phyloP scores from a whole-genome alignment of 177 flowering plant genomes.

The Vitis hybrid region DNA sequence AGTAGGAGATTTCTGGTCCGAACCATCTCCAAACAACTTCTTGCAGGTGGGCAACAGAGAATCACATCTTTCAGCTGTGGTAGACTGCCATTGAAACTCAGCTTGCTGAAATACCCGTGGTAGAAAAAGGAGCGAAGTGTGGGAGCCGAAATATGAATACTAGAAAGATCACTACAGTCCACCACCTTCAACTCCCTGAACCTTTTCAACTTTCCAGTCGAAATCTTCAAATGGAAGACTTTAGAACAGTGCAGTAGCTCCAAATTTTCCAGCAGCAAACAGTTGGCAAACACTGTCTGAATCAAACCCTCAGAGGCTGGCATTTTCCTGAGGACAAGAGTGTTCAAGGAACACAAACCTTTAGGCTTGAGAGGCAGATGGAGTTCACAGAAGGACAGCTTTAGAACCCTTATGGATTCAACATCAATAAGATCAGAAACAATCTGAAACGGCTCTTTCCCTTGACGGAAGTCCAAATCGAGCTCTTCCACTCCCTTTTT shows the following conservation, averaged over 20 bases:
- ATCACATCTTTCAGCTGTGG: constrained; percentile 1
- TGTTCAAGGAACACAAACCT: constrained; percentile 1
- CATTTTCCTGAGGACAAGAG: background rate
- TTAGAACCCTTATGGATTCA: constrained; percentile 4
- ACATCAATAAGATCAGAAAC: background rate
- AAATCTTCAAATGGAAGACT: background rate
- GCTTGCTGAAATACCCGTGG: background rate
- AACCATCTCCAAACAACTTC: background rate
- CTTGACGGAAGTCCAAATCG: background rate
- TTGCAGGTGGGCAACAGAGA: constrained; percentile 1
- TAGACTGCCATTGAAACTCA: background rate
- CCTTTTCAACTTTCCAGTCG: background rate
- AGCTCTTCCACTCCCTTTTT: constrained; percentile 15
- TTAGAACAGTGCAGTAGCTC: background rate
- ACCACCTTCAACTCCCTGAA: constrained; percentile 15
- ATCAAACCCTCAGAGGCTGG: background rate
- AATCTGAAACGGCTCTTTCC: background rate
- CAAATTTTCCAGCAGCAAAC: constrained; percentile 10
- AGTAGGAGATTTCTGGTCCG: background rate
- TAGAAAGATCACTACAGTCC: background rate
- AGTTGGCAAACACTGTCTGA: background rate
- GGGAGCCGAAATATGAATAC: constrained; percentile 11
- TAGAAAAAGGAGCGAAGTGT: constrained; percentile 8
- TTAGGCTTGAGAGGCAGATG: background rate
- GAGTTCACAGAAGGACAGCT: background rate